phyloP scores from a whole-genome alignment of 352 stramenopile genomes.

The Phytophthora nicotianae region DNA sequence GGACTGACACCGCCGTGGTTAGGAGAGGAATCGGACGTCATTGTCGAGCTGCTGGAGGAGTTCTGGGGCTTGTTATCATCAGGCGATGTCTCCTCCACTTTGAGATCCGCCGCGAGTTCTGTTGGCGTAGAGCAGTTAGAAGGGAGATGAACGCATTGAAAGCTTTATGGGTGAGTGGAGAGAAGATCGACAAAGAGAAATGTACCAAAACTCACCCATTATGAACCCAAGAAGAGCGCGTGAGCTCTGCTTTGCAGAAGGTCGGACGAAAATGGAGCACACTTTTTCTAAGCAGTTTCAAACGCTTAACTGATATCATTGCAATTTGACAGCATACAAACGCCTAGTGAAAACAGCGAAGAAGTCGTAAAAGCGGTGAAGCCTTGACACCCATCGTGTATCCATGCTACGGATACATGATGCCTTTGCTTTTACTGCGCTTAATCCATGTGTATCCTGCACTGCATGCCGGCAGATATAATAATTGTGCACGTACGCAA shows the following conservation, averaged over 20 bases:
- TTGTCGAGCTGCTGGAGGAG: constrained; percentile 12
- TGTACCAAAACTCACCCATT: constrained; percentile 26
- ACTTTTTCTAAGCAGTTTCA: constrained; percentile 16
- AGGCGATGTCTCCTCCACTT: constrained; percentile 20
- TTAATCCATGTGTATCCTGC: background rate
- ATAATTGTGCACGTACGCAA: background rate
- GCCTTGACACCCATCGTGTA: background rate
- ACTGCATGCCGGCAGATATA: too few species aligned
- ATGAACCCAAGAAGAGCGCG: background rate
- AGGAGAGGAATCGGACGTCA: background rate
- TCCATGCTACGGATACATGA: constrained; percentile 9
- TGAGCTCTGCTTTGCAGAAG: constrained; percentile 8
- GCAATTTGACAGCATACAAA: constrained; percentile 19
- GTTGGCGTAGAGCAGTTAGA: background rate
- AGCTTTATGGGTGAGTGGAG: constrained; percentile 2
- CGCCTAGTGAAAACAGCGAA: constrained; percentile 6
- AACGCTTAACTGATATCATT: constrained; percentile 27
- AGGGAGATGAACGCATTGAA: constrained; percentile 1
- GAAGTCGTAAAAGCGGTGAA: constrained; percentile 9
- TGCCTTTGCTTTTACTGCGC: background rate
- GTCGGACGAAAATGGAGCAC: constrained; percentile 31
- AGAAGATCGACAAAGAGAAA: background rate
- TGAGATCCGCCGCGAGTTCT: constrained; percentile 16
- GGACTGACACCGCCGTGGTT: constrained; percentile 15
- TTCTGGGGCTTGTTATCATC: constrained; percentile 9